Evolutionary conservation across 768 basidiomycete genomes (phyloP).

Genomic region (Mycena capillaripes): DNA sequence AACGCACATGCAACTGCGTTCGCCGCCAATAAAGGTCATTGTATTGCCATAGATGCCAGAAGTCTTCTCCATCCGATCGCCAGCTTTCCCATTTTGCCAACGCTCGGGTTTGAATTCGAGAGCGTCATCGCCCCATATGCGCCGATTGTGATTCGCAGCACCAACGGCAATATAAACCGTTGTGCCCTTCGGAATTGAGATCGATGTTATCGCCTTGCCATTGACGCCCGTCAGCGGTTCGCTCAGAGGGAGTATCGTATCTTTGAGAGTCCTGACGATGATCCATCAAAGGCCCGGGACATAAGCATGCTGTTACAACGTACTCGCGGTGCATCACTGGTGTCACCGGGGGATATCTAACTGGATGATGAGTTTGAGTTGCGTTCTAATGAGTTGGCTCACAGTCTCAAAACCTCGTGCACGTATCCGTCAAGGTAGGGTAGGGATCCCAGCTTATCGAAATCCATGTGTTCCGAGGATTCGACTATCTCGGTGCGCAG

Average conservation of each 20-base stretch:
- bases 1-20: constrained; percentile 12
- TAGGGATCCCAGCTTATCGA: constrained; percentile 39
- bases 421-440: constrained; percentile 10
- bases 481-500: constrained; percentile 42
- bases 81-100: constrained; percentile 43
- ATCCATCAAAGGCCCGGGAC: no score
- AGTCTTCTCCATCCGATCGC: not conserved
- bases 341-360: not conserved
- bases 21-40: constrained; percentile 19
- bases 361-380: not conserved
- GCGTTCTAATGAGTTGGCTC: not conserved
- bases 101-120: constrained; percentile 19
- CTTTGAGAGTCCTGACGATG: not conserved
- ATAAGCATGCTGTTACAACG: no score
- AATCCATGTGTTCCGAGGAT: constrained; percentile 37
- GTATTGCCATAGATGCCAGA: constrained; percentile 16
- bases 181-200: not conserved
- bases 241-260: not conserved
- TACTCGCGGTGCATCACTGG: constrained; percentile 3
- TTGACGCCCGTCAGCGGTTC: not conserved
- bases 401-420: constrained; percentile 7
- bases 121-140: constrained; percentile 3
- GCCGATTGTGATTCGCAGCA: constrained; percentile 1
- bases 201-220: not conserved
- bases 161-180: not conserved